Evolutionary conservation across 352 stramenopile species (phyloP).

Genomic region (Bremia lactucae): DNA sequence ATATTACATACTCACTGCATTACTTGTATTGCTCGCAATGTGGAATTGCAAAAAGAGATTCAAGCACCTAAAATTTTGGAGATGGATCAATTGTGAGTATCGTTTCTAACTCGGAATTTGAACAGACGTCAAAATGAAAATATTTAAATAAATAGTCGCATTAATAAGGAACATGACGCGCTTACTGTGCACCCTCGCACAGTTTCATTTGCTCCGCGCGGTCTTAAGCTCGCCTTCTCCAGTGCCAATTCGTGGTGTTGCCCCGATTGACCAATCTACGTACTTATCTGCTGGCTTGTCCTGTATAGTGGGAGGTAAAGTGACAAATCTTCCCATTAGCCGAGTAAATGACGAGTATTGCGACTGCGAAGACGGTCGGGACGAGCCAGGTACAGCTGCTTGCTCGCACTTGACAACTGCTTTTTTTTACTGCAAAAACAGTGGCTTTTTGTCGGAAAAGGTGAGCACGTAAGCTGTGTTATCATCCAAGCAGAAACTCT

Average conservation of each 20-base stretch:
- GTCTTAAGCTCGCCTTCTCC: neutral
- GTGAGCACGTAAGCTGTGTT: too few species aligned
- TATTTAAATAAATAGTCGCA: too few species aligned
- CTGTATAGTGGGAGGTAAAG: slow-evolving; percentile 26
- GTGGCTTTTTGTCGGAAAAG: slow-evolving; percentile 42
- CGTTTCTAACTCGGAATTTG: too few species aligned
- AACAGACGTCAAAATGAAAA: too few species aligned
- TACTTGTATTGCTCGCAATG: too few species aligned
- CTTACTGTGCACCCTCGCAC: slow-evolving; percentile 4
- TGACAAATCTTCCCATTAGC: slow-evolving; percentile 19
- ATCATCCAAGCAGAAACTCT: too few species aligned
- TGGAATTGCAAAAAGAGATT: too few species aligned
- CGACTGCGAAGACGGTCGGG: slow-evolving; percentile 83
- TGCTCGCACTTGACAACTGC: slow-evolving; percentile 49
- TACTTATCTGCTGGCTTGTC: slow-evolving; percentile 15
- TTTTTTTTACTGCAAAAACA: slow-evolving; percentile 67
- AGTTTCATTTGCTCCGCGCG: slow-evolving; percentile 7
- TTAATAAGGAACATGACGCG: slow-evolving; percentile 13
- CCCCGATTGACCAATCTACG: slow-evolving; percentile 19
- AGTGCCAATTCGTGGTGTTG: slow-evolving; percentile 29
- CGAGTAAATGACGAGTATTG: slow-evolving; percentile 90
- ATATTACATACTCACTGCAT: too few species aligned
- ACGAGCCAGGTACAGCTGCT: slow-evolving; percentile 82
- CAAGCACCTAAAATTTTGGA: too few species aligned
- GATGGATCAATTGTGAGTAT: too few species aligned